Conservation (phyloP, 2,329 filamentous ascomycete genomes). For the Aspergillus fumigatiaffinis region DNA sequence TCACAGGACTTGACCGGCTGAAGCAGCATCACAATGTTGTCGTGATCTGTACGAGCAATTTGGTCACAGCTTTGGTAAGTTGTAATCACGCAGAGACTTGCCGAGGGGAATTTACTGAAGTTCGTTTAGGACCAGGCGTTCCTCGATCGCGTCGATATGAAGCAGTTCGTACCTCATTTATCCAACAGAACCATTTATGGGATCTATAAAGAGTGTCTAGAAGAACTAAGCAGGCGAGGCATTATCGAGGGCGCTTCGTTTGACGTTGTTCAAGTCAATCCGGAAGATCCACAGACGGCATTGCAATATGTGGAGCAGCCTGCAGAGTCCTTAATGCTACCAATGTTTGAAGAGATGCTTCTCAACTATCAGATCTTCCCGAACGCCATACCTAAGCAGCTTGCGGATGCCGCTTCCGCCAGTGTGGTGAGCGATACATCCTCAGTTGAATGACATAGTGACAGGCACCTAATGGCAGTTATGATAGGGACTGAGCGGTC, state of each 20-base stretch:
- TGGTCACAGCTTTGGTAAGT: slow-evolving; percentile 40
- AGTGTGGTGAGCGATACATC: slow-evolving; percentile 23
- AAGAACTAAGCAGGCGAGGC: slow-evolving; percentile 40
- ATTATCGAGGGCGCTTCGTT: slow-evolving; percentile 30
- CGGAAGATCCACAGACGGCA: slow-evolving; percentile 18
- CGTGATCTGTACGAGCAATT: slow-evolving; percentile 50
- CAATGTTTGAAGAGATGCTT: slow-evolving; percentile 26
- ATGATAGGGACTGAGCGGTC: slow-evolving; percentile 37
- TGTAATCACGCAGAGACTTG: neutral
- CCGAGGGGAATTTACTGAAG: neutral
- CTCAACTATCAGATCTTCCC: slow-evolving; percentile 27
- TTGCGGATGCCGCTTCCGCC: slow-evolving; percentile 24
- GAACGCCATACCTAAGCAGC: slow-evolving; percentile 23
- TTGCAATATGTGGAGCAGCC: slow-evolving; percentile 28
- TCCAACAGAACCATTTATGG: slow-evolving; percentile 42
- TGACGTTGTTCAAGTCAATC: slow-evolving; percentile 21
- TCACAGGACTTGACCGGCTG: slow-evolving; percentile 47
- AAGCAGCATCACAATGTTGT: slow-evolving; percentile 43
- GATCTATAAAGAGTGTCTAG: slow-evolving; percentile 47
- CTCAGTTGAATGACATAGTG: slow-evolving; percentile 3
- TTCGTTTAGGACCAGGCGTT: slow-evolving; percentile 42
- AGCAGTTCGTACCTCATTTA: slow-evolving; percentile 42
- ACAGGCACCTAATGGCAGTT: slow-evolving; percentile 3
- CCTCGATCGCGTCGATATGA: slow-evolving; percentile 47
- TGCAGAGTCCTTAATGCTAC: slow-evolving; percentile 19